A percentile compares a stretch with the other conserved stretches of the same genome.
These are phyloP conservation scores for Chenopodium album DNA, from an alignment of 148 eudicot species.

Conservation along the genomic window DNA sequence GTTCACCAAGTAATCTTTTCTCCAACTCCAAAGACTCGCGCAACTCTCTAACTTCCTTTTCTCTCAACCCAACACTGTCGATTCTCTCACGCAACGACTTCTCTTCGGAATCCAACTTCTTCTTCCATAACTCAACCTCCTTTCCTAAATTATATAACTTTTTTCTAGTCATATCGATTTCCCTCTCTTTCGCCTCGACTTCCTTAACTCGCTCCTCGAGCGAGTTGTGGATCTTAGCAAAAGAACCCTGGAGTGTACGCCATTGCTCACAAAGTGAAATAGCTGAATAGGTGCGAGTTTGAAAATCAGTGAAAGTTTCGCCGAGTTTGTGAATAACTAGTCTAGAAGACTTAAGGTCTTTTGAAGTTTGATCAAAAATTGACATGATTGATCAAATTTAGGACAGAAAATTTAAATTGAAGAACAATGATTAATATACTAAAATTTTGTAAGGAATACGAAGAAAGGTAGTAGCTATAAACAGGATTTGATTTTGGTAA, in stretches of 20 bases:
- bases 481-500: too few relatives aligned
- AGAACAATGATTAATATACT: neutral
- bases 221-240: neutral
- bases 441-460: neutral
- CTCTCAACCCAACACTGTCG: neutral
- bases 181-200: slow-evolving; percentile 20
- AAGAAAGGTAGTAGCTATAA: too few relatives aligned
- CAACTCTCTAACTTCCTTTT: slow-evolving; percentile 25
- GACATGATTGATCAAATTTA: neutral
- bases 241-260: slow-evolving; percentile 9
- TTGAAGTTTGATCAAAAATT: neutral
- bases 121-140: slow-evolving; percentile 15
- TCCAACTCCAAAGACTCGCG: neutral
- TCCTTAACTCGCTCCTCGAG: slow-evolving; percentile 2
- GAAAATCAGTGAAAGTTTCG: slow-evolving; percentile 7
- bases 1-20: neutral
- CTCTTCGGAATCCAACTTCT: neutral
- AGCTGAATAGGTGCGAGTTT: slow-evolving; percentile 10
- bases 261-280: slow-evolving; percentile 21
- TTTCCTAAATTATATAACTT: neutral
- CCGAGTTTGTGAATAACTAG: slow-evolving; percentile 10
- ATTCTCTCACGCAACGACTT: slow-evolving; percentile 6
- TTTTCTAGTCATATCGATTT: neutral
- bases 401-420: too few relatives aligned
- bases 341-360: neutral